Evolutionary conservation across 2,329 filamentous ascomycete species (phyloP), one percentile per base, ranked within the genome.

Genomic region (Botrytis cinerea): DNA sequence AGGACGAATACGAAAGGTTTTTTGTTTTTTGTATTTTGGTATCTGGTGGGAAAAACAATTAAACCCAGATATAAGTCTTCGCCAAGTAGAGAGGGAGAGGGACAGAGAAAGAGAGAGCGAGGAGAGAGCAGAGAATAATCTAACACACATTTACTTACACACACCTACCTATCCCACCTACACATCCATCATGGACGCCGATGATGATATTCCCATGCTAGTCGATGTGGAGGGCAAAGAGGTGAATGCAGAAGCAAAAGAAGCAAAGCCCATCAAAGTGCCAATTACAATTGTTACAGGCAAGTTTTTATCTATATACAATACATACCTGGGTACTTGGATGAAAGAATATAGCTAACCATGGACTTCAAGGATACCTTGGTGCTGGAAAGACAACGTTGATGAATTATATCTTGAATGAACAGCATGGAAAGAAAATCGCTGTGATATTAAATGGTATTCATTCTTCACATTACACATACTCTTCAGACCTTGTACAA

Each of bases 381-480:
- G 96, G 96, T 28, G 94, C 96, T 14, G 96, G 96, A 28, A 99
- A 99, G 83, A 98, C 95, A 0, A 98, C 95, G 0, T 84, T 98
- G 45, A 86, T 99, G 74, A 98, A 99, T 82, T 97, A 98, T 82
- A 98, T 99, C 75, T 86, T 99, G 70, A 97, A 92, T 43, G 94
- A 95, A 73, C 91, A 95, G 75, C 96, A 99, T 86, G 95, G 95
- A 82, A 98, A 98, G 86, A 97, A 94, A 80, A 96, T 99, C 82
- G 96, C 96, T 18, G 96, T 99, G 22, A 98, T 99, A 73, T 89
- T 99, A 85, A 99, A 99, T 82, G 94, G 93, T 85, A 75, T 62
- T 79, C 59, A 38, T 45, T 74, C 84, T 80, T 80, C n/a, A 54
- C 12, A 28, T 28, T 1, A 51, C 82, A 86, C 75, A 43, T 48